A percentile compares a stretch with the other conserved stretches of the same genome.
These are phyloP conservation scores for Isatis lusitanica DNA, from an alignment of 441 rosid species.

Conservation along the genomic window DNA sequence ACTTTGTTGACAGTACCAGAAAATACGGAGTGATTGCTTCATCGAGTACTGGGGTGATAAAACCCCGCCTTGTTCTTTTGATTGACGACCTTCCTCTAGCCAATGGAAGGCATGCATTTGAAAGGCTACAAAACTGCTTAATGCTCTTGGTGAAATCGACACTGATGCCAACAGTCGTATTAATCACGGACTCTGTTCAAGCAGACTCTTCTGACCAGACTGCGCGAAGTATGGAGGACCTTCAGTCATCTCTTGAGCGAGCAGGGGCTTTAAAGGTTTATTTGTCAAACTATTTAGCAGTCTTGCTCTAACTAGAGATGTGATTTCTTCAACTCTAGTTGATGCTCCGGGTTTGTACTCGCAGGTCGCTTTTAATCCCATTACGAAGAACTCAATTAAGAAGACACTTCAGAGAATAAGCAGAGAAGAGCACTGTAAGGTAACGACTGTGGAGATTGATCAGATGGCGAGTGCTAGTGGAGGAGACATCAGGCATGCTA, in stretches of 20 bases:
- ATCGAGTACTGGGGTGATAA: constrained; percentile 39
- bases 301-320: not conserved
- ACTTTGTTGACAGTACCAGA: constrained; percentile 71
- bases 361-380: constrained; percentile 86
- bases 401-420: constrained; percentile 74
- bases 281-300: constrained; percentile 36
- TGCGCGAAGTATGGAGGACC: constrained; percentile 59
- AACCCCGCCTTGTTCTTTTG: constrained; percentile 51
- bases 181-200: constrained; percentile 58
- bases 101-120: constrained; percentile 67
- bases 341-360: constrained; percentile 22
- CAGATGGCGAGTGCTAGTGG: constrained; percentile 76
- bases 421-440: constrained; percentile 57
- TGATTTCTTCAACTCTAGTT: constrained; percentile 33
- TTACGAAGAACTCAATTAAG: constrained; percentile 76
- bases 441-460: constrained; percentile 66
- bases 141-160: constrained; percentile 68
- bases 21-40: constrained; percentile 67
- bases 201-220: constrained; percentile 59
- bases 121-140: constrained; percentile 68
- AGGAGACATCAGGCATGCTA: constrained; percentile 94
- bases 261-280: constrained; percentile 87
- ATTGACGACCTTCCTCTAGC: constrained; percentile 91
- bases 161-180: constrained; percentile 64
- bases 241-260: constrained; percentile 61